Evolutionary conservation across 371 early-diverging fungal species (phyloP).

Genomic region (Dichotomocladium elegans): DNA sequence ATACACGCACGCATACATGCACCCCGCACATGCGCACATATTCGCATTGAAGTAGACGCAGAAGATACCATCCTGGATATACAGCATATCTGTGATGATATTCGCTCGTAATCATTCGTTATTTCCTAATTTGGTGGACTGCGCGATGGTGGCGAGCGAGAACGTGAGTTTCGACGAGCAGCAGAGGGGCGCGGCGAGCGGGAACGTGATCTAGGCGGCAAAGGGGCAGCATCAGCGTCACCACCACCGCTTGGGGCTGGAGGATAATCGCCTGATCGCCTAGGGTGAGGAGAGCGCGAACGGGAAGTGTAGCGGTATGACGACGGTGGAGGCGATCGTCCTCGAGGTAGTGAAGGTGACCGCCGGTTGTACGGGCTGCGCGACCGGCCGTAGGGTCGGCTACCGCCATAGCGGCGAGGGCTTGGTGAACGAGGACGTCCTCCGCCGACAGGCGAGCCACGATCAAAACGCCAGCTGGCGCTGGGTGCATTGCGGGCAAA

Average conservation of each 20-base stretch:
- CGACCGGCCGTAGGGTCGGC: not conserved
- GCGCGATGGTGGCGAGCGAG: slow-evolving; percentile 5
- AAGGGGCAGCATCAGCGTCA: slow-evolving; percentile 2
- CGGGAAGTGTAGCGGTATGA: slow-evolving; percentile 4
- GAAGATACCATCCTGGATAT: too few relatives aligned
- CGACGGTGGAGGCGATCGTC: slow-evolving; percentile 8
- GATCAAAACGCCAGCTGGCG: slow-evolving; percentile 13
- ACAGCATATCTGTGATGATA: too few relatives aligned
- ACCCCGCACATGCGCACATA: not conserved
- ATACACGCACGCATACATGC: not conserved
- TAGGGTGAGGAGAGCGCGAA: slow-evolving; percentile 14
- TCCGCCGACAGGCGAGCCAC: slow-evolving; percentile 52
- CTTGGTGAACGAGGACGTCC: slow-evolving; percentile 44
- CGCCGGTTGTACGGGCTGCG: slow-evolving; percentile 59
- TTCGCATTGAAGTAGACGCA: not conserved
- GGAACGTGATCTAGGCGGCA: slow-evolving; percentile 1
- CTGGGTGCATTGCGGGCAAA: not conserved
- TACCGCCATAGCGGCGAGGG: not conserved
- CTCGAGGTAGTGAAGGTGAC: slow-evolving; percentile 13
- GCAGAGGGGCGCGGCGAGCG: slow-evolving; percentile 4
- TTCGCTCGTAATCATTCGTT: too few relatives aligned
- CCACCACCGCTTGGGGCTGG: not conserved
- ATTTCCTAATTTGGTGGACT: not conserved
- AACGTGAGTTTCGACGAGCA: slow-evolving; percentile 1
- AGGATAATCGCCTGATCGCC: too few relatives aligned